Conservation (phyloP, 2,329 filamentous ascomycete genomes). For the Septoria linicola region DNA sequence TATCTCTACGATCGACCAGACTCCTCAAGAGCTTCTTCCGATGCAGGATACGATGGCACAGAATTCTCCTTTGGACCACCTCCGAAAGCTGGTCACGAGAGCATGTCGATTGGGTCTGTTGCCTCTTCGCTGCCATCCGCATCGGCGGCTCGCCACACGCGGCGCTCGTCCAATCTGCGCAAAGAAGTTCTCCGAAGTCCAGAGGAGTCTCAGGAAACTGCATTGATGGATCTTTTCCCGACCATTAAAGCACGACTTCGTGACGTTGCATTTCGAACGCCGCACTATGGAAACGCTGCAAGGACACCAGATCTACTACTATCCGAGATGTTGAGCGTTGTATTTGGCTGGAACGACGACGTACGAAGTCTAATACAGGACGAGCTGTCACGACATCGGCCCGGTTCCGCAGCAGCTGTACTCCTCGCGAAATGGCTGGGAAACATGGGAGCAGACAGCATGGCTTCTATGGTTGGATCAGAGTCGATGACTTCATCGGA, state of each 20-base stretch:
- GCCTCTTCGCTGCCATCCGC: slow-evolving; percentile 45
- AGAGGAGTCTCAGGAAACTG: slow-evolving; percentile 59
- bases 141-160: slow-evolving; percentile 24
- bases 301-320: slow-evolving; percentile 69
- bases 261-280: slow-evolving; percentile 77
- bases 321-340: slow-evolving; percentile 84
- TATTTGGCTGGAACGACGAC: slow-evolving; percentile 93
- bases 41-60: slow-evolving; percentile 37
- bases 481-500: slow-evolving; percentile 90
- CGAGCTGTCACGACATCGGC: slow-evolving; percentile 72
- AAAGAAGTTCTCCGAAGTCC: slow-evolving; percentile 80
- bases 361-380: slow-evolving; percentile 78
- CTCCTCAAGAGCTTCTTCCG: slow-evolving; percentile 39
- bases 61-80: slow-evolving; percentile 41
- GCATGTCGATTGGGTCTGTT: slow-evolving; percentile 46
- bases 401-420: slow-evolving; percentile 73
- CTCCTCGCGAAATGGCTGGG: slow-evolving; percentile 91
- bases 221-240: slow-evolving; percentile 76
- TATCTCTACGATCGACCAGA: slow-evolving; percentile 50
- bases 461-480: slow-evolving; percentile 70
- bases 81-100: slow-evolving; percentile 37
- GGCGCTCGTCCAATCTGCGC: slow-evolving; percentile 67
- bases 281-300: slow-evolving; percentile 50
- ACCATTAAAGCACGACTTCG: slow-evolving; percentile 76
- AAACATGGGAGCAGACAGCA: slow-evolving; percentile 75